Conservation (phyloP, 73 alveolate species). For the Tetrahymena borealis region DNA sequence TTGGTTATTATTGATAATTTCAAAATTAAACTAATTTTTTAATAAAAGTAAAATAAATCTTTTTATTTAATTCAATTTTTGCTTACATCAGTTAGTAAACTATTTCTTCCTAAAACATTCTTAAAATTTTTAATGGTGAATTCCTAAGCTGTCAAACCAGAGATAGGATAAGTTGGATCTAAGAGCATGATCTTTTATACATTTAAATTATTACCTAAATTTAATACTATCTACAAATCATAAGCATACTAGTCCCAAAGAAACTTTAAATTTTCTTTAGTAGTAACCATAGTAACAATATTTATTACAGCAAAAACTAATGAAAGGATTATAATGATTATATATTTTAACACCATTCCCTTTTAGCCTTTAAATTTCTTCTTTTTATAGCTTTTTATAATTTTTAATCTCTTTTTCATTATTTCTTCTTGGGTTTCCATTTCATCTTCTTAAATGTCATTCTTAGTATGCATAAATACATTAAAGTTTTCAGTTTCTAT, state of each 20-base stretch:
- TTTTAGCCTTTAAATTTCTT: constrained; percentile 23
- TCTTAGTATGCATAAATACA: background rate
- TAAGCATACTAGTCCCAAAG: background rate
- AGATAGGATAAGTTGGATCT: background rate
- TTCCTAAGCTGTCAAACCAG: background rate
- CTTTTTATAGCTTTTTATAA: constrained; percentile 3
- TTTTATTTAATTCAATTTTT: background rate
- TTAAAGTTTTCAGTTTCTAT: background rate
- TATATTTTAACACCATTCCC: background rate
- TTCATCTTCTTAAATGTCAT: constrained; percentile 2
- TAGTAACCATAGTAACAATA: background rate
- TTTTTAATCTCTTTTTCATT: constrained; percentile 7
- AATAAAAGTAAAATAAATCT: background rate
- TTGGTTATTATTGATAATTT: background rate
- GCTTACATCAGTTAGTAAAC: background rate
- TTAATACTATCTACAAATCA: background rate
- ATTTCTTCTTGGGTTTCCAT: background rate
- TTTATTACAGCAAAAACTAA: constrained; percentile 18
- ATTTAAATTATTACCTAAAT: constrained; percentile 6
- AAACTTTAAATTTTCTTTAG: background rate
- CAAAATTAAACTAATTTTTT: background rate
- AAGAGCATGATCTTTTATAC: background rate
- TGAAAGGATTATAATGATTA: background rate
- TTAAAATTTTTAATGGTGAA: background rate
- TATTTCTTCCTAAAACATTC: background rate